Base-by-base conservation (phyloP, 139 green algal species). In the Tetradesmus lagerheimii region DNA sequence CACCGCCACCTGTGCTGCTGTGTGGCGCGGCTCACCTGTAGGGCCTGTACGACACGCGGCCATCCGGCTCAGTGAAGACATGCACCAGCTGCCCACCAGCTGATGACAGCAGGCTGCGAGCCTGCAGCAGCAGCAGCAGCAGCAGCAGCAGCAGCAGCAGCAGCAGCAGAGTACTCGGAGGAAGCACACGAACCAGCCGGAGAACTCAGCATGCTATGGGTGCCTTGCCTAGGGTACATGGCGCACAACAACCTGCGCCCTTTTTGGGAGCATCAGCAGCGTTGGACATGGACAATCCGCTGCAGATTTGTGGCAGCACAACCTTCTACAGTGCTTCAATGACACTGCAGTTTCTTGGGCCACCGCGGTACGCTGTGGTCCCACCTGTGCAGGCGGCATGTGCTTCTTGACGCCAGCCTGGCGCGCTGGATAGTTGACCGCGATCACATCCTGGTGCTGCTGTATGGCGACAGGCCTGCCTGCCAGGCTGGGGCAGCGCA, bases 391-490 rank as follows among this genome's bases (percentile, higher is more conserved):
- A 0, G 94, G 94, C 0, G 31, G 8, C 92, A 95, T 95, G 90
- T 97, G 94, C 91, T 96, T 96, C 11, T 31, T 86, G 14, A 96
- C 93, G 12, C 94, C 94, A 1, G 92, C 91, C 0, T 85, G 86
- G 8, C 93, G 87, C 0, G 94, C 95, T 11, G 67, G 43, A 57
- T 93, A 82, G 83, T 94, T 94, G 15, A 92, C 94, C 0, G 91
- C 89, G 75, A 96, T 95, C 53, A 96, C 93, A 76, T 96, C 95
- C 47, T 91, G 76, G 77, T 96, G 93, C 86, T 97, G 95, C 86
- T 95, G 94, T 6, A 97, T 86, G 0, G 95, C 95, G 16, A 97
- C 78, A 0, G 95, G 74, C 9, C 43, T 71, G 15, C 88, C 92
- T 12, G 74, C 47, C 74, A 96, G 84, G 0, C 29, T 66, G 0